phyloP scores from a whole-genome alignment of 768 basidiomycete genomes.

The Pleurotus tuber-regium region DNA sequence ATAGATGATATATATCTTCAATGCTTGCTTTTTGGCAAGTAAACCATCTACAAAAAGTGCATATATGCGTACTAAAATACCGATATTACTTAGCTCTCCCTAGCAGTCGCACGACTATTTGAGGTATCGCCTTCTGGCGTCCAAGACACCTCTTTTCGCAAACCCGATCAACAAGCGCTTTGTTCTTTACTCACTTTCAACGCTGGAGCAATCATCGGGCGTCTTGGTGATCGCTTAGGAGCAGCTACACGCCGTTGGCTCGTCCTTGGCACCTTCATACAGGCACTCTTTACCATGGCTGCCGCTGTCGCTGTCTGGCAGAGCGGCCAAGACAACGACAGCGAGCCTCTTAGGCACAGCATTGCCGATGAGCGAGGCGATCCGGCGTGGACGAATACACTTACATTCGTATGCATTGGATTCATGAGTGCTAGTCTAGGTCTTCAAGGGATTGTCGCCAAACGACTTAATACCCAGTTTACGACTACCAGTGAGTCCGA shows the following conservation, averaged over 20 bases:
- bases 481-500: conserved; percentile 63
- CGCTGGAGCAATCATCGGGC: conserved; percentile 69
- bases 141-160: conserved; percentile 66
- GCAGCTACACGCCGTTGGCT: conserved; percentile 77
- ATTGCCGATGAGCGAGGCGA: conserved; percentile 52
- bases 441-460: conserved; percentile 85
- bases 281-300: conserved; percentile 74
- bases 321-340: conserved; percentile 40
- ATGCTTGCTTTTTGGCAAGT: too few species aligned
- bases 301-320: conserved; percentile 72
- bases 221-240: conserved; percentile 77
- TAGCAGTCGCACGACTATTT: conserved; percentile 81
- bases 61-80: neutral
- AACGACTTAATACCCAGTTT: conserved; percentile 76
- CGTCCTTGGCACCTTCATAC: conserved; percentile 64
- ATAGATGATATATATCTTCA: neutral
- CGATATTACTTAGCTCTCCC: conserved; percentile 50
- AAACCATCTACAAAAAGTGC: conserved; percentile 8
- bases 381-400: conserved; percentile 67
- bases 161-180: conserved; percentile 81
- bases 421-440: conserved; percentile 84
- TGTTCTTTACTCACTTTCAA: conserved; percentile 74
- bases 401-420: conserved; percentile 69
- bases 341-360: conserved; percentile 23
- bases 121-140: conserved; percentile 37